Conservation (phyloP, 352 stramenopile genomes). For the Phytophthora melonis region DNA sequence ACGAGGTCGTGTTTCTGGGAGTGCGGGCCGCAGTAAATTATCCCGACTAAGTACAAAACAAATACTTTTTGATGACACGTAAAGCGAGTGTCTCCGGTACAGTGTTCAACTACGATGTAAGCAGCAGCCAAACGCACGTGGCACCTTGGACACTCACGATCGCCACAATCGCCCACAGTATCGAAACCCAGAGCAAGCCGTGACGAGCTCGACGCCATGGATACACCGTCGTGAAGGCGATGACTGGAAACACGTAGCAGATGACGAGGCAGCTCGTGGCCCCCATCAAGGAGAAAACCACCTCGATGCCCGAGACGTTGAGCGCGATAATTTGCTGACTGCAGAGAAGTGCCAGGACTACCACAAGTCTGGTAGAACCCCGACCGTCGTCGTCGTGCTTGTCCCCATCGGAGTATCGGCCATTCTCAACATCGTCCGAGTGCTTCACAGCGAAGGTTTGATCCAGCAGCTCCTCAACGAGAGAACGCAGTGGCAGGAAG, state of each 20-base stretch:
- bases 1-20: conserved; percentile 34
- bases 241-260: conserved; percentile 59
- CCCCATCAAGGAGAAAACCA: conserved; percentile 65
- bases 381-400: conserved; percentile 4
- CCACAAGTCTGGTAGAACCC: conserved; percentile 12
- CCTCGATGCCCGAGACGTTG: conserved; percentile 56
- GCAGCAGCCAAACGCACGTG: conserved; percentile 35
- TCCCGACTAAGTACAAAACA: not conserved
- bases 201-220: conserved; percentile 46
- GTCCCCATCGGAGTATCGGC: conserved; percentile 7
- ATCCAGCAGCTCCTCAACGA: conserved; percentile 44
- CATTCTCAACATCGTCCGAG: conserved; percentile 11
- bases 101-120: conserved; percentile 16
- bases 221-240: conserved; percentile 57
- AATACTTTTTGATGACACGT: too few relatives aligned
- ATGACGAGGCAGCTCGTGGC: conserved; percentile 56
- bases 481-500: conserved; percentile 54
- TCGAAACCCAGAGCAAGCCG: conserved; percentile 28
- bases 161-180: conserved; percentile 29
- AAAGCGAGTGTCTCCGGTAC: too few relatives aligned
- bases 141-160: conserved; percentile 33
- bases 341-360: conserved; percentile 35
- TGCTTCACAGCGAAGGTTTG: conserved; percentile 11
- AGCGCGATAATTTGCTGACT: conserved; percentile 45
- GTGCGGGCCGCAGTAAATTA: not conserved